phyloP scores from a whole-genome alignment of 306 rosid genomes.

The Glycine latifolia region DNA sequence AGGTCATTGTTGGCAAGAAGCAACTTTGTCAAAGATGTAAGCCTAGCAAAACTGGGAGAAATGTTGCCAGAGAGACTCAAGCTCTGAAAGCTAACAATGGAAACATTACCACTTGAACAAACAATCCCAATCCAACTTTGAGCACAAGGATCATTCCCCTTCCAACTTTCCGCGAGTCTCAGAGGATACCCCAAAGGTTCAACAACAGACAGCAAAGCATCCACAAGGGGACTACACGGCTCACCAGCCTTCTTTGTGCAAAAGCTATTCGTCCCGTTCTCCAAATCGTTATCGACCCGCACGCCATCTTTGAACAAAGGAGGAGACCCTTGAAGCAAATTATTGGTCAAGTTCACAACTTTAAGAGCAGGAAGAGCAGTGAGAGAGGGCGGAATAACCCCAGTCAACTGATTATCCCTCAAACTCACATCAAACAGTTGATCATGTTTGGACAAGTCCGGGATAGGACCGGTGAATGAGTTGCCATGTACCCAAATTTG shows the following conservation, averaged over 20 bases:
- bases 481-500: constrained; percentile 73
- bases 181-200: constrained; percentile 69
- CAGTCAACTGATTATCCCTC: constrained; percentile 76
- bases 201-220: constrained; percentile 58
- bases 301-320: constrained; percentile 60
- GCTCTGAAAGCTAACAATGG: constrained; percentile 53
- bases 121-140: constrained; percentile 60
- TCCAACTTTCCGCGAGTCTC: constrained; percentile 65
- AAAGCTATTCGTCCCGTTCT: constrained; percentile 50
- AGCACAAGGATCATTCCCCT: constrained; percentile 71
- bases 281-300: constrained; percentile 47
- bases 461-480: constrained; percentile 79
- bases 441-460: constrained; percentile 60
- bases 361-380: constrained; percentile 47
- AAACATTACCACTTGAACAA: constrained; percentile 52
- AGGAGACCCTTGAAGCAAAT: constrained; percentile 75
- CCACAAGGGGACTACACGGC: constrained; percentile 64
- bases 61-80: constrained; percentile 68
- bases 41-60: constrained; percentile 65
- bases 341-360: constrained; percentile 71
- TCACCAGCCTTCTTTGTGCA: constrained; percentile 56
- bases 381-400: constrained; percentile 77
- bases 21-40: constrained; percentile 58
- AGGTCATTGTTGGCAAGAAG: constrained; percentile 61
- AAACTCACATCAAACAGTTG: constrained; percentile 52